These are phyloP conservation scores for Zymoseptoria brevis DNA, from an alignment of 2,329 filamentous ascomycete genomes.

Conservation along the genomic window DNA sequence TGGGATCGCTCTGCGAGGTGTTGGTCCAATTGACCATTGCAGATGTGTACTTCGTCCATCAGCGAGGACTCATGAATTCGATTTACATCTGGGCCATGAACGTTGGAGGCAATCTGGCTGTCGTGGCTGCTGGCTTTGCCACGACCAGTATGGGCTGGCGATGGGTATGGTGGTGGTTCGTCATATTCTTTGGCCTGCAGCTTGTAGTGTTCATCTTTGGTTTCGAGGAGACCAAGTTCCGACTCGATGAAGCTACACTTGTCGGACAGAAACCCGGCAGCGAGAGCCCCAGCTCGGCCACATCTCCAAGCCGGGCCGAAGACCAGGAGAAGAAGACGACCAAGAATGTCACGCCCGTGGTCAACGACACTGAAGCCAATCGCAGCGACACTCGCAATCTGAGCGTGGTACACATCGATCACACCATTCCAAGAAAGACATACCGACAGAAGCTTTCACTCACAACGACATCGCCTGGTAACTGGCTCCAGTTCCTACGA, in stretches of 20 bases:
- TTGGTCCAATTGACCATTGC: slow-evolving; percentile 46
- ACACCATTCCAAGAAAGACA: slow-evolving; percentile 33
- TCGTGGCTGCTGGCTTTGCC: slow-evolving; percentile 37
- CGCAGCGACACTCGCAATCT: slow-evolving; percentile 11
- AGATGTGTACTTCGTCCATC: slow-evolving; percentile 40
- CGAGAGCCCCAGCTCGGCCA: neutral
- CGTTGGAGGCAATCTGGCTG: slow-evolving; percentile 32
- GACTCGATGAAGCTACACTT: slow-evolving; percentile 9
- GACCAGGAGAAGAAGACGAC: slow-evolving; percentile 10
- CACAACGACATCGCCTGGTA: slow-evolving; percentile 25
- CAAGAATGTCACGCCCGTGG: neutral
- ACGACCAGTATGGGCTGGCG: slow-evolving; percentile 40
- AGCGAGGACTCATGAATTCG: slow-evolving; percentile 40
- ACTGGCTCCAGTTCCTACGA: slow-evolving; percentile 25
- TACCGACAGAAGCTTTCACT: slow-evolving; percentile 38
- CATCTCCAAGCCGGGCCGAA: neutral
- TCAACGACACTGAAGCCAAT: slow-evolving; percentile 5
- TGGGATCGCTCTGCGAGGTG: slow-evolving; percentile 44
- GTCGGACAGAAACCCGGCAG: slow-evolving; percentile 4
- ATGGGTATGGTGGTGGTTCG: slow-evolving; percentile 41
- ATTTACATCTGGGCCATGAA: slow-evolving; percentile 37
- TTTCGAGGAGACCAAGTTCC: slow-evolving; percentile 36
- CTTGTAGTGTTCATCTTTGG: slow-evolving; percentile 37
- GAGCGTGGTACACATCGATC: slow-evolving; percentile 22
- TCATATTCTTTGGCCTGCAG: slow-evolving; percentile 32